These are phyloP conservation scores for Rauvolfia tetraphylla DNA, from an alignment of 257 asterid species.

Conservation along the genomic window DNA sequence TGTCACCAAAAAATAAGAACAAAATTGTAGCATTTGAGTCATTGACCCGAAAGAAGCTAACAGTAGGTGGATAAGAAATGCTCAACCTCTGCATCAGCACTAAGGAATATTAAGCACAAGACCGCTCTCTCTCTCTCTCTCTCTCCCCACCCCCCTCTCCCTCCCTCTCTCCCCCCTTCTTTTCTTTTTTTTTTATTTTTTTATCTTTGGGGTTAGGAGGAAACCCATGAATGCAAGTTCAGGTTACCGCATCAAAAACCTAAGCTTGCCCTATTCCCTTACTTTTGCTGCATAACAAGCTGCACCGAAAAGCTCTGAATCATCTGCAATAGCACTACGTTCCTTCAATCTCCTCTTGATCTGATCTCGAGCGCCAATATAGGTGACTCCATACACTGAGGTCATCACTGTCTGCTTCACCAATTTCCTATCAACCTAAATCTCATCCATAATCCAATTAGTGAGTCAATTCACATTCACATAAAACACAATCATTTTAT, in stretches of 20 bases:
- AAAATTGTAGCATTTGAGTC: too few species aligned
- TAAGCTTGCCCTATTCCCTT: slow-evolving; percentile 21
- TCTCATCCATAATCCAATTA: slow-evolving; percentile 18
- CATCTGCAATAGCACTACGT: slow-evolving; percentile 66
- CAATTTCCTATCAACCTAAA: slow-evolving; percentile 91
- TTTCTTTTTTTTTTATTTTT: too few species aligned
- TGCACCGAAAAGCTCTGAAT: slow-evolving; percentile 65
- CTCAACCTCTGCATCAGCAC: neutral
- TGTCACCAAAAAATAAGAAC: neutral
- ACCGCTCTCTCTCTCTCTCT: neutral
- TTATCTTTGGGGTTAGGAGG: neutral
- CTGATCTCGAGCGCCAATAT: slow-evolving; percentile 95
- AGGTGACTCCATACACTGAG: slow-evolving; percentile 98
- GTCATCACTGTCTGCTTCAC: slow-evolving; percentile 99
- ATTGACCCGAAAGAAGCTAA: neutral
- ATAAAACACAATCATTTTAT: neutral
- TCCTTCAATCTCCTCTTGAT: slow-evolving; percentile 87
- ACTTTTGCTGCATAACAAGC: slow-evolving; percentile 97
- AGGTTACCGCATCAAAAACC: neutral
- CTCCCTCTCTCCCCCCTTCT: too few species aligned
- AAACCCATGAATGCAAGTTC: neutral
- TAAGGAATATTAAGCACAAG: neutral
- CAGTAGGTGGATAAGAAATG: neutral
- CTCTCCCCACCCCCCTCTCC: too few species aligned
- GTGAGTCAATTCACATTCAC: neutral